A percentile compares a stretch with the other conserved stretches of the same genome.
These are phyloP conservation scores for Osmozyma mogii DNA, from an alignment of 805 yeast genomes.

Conservation along the genomic window DNA sequence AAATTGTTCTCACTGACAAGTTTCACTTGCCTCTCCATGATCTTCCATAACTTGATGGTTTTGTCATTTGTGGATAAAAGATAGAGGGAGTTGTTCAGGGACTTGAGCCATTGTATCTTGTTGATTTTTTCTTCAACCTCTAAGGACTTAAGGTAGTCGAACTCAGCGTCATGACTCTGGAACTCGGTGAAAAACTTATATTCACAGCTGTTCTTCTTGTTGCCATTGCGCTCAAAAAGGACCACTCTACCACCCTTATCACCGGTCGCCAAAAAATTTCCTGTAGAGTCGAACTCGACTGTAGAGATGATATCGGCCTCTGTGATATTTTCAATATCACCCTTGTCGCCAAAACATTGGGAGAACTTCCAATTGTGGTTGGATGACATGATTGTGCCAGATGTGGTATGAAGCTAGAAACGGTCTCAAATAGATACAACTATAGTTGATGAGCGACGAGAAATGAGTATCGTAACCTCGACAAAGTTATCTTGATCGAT, in stretches of 20 bases:
- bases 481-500: no score
- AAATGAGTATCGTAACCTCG: no score
- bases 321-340: conserved; percentile 89
- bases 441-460: no score
- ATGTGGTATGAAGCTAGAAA: no score
- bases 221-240: conserved; percentile 79
- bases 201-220: conserved; percentile 63
- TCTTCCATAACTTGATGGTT: conserved; percentile 97
- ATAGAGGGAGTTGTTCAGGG: conserved; percentile 85
- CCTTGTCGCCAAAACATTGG: conserved; percentile 98
- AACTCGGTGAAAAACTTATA: conserved; percentile 94
- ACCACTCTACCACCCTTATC: conserved; percentile 98
- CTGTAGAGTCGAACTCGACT: conserved; percentile 92
- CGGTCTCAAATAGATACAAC: no score
- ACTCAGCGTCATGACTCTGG: conserved; percentile 97
- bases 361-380: conserved; percentile 71
- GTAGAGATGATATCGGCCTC: conserved; percentile 97
- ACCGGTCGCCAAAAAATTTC: conserved; percentile 95
- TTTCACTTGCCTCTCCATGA: conserved; percentile 84
- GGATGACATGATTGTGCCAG: conserved; percentile 13
- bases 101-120: conserved; percentile 92
- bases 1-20: conserved; percentile 89
- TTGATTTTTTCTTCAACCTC: conserved; percentile 98
- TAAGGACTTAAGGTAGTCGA: conserved; percentile 88
- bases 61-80: conserved; percentile 90